These are phyloP conservation scores for Zygosaccharomyces gambellarensis DNA, from an alignment of 805 yeast species.

Conservation along the genomic window DNA sequence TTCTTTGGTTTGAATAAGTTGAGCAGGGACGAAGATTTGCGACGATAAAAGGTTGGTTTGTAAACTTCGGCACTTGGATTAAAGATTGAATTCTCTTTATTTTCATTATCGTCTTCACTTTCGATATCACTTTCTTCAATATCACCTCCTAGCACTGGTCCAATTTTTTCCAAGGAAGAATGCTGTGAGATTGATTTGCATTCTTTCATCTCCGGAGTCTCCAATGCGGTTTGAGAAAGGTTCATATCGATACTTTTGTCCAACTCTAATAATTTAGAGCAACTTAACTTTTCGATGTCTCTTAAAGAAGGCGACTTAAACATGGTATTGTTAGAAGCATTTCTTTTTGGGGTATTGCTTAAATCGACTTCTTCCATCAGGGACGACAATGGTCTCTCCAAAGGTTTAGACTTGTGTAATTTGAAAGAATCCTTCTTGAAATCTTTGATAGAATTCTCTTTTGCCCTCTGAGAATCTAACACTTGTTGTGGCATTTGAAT, in stretches of 20 bases:
- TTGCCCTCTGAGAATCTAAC: background rate
- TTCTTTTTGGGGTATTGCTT: background rate
- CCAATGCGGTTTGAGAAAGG: slow-evolving; percentile 15
- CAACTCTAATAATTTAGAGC: slow-evolving; percentile 24
- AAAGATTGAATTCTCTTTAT: slow-evolving; percentile 10
- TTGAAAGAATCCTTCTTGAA: slow-evolving; percentile 2
- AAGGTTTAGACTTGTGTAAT: slow-evolving; percentile 22
- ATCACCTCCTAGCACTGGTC: slow-evolving; percentile 8
- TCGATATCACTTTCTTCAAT: slow-evolving; percentile 11
- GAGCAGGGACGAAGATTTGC: slow-evolving; percentile 27
- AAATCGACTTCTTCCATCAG: slow-evolving; percentile 7
- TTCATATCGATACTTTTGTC: slow-evolving; percentile 23
- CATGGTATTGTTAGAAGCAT: background rate
- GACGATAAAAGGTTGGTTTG: slow-evolving; percentile 18
- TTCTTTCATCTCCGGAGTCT: slow-evolving; percentile 7
- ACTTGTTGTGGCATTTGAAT: slow-evolving; percentile 9
- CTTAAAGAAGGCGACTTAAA: slow-evolving; percentile 14
- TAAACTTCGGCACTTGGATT: slow-evolving; percentile 20
- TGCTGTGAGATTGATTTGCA: slow-evolving; percentile 18
- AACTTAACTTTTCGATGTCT: slow-evolving; percentile 24
- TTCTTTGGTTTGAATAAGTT: slow-evolving; percentile 25
- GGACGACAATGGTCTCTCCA: slow-evolving; percentile 14
- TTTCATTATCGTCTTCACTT: slow-evolving; percentile 1
- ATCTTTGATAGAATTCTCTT: background rate
- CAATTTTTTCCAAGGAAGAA: slow-evolving; percentile 13